Percentiles rank a stretch among this genome's conserved stretches.
Evolutionary conservation across 1,284 basidiomycete species (phyloP).

Genomic region (Volvariella surrecta): DNA sequence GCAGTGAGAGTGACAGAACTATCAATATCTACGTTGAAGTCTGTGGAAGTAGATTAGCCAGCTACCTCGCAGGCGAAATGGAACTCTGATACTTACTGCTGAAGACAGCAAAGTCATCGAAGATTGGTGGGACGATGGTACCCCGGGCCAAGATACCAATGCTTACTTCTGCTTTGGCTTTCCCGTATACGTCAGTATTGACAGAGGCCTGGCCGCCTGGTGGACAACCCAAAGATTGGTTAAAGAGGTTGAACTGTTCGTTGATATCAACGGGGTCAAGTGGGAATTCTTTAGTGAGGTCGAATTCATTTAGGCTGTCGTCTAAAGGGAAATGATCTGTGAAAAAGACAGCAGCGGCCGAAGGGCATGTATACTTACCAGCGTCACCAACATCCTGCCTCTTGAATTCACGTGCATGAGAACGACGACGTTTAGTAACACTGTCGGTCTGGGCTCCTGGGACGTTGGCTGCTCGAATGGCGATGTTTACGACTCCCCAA

Average conservation of each 20-base stretch:
- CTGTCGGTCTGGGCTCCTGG: conserved; percentile 28
- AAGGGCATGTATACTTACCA: conserved; percentile 18
- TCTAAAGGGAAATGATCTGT: no score
- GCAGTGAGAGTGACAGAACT: conserved; percentile 25
- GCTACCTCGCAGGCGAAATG: neutral
- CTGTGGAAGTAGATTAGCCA: conserved; percentile 2
- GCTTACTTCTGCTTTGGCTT: conserved; percentile 24
- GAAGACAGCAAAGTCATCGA: conserved; percentile 19
- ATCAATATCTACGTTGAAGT: conserved; percentile 20
- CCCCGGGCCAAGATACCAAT: conserved; percentile 35
- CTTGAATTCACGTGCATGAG: conserved; percentile 18
- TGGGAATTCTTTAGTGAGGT: conserved; percentile 14
- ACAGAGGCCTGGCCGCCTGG: conserved; percentile 21
- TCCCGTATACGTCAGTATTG: conserved; percentile 31
- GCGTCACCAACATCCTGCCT: conserved; percentile 19
- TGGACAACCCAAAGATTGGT: conserved; percentile 31
- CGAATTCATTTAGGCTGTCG: conserved; percentile 18
- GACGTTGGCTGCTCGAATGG: conserved; percentile 29
- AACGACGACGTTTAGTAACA: conserved; percentile 11
- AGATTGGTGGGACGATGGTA: conserved; percentile 30
- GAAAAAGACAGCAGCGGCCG: no score
- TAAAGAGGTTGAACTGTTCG: conserved; percentile 30
- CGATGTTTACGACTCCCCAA: conserved; percentile 29
- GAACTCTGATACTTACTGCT: conserved; percentile 16
- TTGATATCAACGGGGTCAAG: conserved; percentile 21